Percentiles rank a stretch among this genome's conserved stretches.
phyloP scores from a whole-genome alignment of 202 grass and related monocot species.

The Zizania palustris region DNA sequence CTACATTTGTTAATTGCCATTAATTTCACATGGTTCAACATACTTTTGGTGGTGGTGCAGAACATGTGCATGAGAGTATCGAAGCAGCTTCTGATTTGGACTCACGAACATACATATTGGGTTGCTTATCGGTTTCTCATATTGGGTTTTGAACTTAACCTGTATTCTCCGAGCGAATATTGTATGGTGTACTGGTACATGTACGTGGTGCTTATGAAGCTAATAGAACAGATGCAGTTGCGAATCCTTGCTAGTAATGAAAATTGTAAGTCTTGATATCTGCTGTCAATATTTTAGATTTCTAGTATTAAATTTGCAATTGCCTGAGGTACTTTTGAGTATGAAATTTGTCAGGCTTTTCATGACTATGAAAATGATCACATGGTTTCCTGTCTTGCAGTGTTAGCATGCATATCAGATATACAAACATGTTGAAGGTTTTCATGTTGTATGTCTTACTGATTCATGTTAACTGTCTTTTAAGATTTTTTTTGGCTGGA shows the following conservation, averaged over 20 bases:
- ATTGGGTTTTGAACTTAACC: conserved; percentile 91
- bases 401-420: conserved; percentile 13
- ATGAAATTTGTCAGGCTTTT: neutral
- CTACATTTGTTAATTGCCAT: conserved; percentile 22
- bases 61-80: conserved; percentile 89
- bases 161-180: conserved; percentile 81
- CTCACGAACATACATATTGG: conserved; percentile 87
- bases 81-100: conserved; percentile 88
- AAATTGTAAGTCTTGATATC: conserved; percentile 64
- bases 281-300: conserved; percentile 29
- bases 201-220: conserved; percentile 76
- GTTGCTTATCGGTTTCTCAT: conserved; percentile 90
- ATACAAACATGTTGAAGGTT: neutral
- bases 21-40: conserved; percentile 21
- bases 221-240: conserved; percentile 84
- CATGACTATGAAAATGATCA: neutral
- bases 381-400: conserved; percentile 10
- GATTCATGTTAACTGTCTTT: conserved; percentile 18
- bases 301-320: conserved; percentile 17
- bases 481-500: no score
- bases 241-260: conserved; percentile 66
- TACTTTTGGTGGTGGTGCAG: conserved; percentile 53
- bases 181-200: conserved; percentile 99
- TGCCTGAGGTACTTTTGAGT: neutral
- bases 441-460: conserved; percentile 2